Evolutionary conservation across 2,329 filamentous ascomycete species (phyloP).

Genomic region (Cladosporium sphaerospermum): DNA sequence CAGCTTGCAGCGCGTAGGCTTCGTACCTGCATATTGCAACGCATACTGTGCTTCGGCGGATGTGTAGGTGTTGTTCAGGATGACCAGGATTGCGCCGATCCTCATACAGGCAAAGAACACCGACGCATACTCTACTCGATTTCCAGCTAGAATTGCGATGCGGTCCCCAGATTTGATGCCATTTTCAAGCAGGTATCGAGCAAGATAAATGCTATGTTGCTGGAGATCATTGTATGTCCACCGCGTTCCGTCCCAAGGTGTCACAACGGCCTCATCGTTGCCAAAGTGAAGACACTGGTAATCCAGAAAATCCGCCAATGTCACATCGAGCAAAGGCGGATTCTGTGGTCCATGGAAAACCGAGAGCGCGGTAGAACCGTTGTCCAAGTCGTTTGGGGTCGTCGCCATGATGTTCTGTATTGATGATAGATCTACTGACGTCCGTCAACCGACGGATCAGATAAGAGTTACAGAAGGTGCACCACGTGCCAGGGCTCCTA

Average conservation of each 20-base stretch:
- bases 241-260: constrained; percentile 68
- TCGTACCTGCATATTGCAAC: constrained; percentile 60
- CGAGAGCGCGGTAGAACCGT: constrained; percentile 33
- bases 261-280: constrained; percentile 61
- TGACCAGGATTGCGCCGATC: constrained; percentile 53
- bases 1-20: not conserved
- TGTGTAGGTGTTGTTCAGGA: constrained; percentile 79
- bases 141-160: constrained; percentile 66
- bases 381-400: constrained; percentile 12
- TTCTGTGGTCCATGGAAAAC: constrained; percentile 63
- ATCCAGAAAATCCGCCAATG: constrained; percentile 65
- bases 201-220: constrained; percentile 35
- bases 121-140: constrained; percentile 53
- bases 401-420: constrained; percentile 13
- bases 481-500: not conserved
- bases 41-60: constrained; percentile 65
- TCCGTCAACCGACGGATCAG: constrained; percentile 5
- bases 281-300: constrained; percentile 63
- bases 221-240: constrained; percentile 54
- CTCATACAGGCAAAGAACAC: constrained; percentile 65
- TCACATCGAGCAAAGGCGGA: constrained; percentile 64
- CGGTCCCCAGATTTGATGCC: constrained; percentile 64
- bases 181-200: constrained; percentile 51
- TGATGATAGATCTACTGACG: not conserved
- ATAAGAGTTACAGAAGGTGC: constrained; percentile 6